Evolutionary conservation across 768 basidiomycete genomes (phyloP), one percentile per base, ranked within the genome.

Genomic region (Tulasnella calospora): DNA sequence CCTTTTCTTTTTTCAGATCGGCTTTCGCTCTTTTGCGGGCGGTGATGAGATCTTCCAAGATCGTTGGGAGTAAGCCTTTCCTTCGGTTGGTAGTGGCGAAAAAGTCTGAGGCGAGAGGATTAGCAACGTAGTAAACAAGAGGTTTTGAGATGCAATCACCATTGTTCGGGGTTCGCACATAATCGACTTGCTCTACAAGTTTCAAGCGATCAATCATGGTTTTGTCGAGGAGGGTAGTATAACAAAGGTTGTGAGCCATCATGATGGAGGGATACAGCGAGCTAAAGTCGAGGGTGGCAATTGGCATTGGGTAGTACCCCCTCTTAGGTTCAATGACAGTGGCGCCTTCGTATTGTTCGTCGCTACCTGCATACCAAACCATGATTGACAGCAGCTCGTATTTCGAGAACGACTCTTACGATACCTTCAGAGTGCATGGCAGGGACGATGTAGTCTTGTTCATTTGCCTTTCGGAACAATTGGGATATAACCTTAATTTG

Each of bases 181-280:
- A 99, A 84, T 99, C 97, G 9, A 91, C 88, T 80, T 94, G 95
- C 83, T 93, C 94, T 44, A 90, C 89, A 27, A 99, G 87, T 10
- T 87, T 85, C 19, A 99, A 86, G 27, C 93, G 89, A 27, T 95
- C 92, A 17, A 97, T 92, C 0, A 92, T 92, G 7, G 78, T 67
- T 83, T 90, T 92, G 80, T 98, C 94, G 47, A 98, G 84, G n/a
- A 99, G 87, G 0, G 98, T 98, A 0, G 98, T 98, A 83, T 99
- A 99, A 84, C 98, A 99, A 0, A 99, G 86, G 83, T 99, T 99
- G 85, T 99, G 98, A 2, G 97, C 98, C 96, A 98, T 98, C 98
- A 99, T 99, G 85, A 99, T 99, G 0, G 98, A 99, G 4, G 98
- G 98, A 84, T 99, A 99, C 79, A 99, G 88, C 1, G 96, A 98